Evolutionary conservation across 2,329 filamentous ascomycete genomes (phyloP), one percentile per base, ranked within the genome.

Genomic region (Ophiosphaerella herpotricha): DNA sequence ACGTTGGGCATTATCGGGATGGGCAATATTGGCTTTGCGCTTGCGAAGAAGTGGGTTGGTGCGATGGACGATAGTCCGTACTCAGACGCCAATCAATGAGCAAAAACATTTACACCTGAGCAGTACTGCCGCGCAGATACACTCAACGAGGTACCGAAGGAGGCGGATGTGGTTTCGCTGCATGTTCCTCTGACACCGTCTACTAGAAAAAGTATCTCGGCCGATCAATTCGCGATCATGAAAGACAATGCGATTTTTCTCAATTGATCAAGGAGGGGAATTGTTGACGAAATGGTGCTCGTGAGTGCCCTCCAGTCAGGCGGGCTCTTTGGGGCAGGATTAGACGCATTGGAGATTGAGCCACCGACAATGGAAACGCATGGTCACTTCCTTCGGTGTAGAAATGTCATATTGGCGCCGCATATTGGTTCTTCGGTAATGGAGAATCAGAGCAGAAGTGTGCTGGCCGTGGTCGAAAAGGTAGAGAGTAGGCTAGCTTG

Each of bases 281-380:
- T 78, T 11, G 71, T 80, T 18, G 74, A 80, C 43, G 78, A 80
- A 60, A 60, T 60, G 2, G 77, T 75, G 5, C 61, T 80, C n/a
- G 67, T 73, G 9, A 58, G 57, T 14, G 77, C 76, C 5, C 57
- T 80, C 44, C 68, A 66, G 32, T 61, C 73, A 14, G 65, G 66
- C 8, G 59, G 58, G 46, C 75, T 79, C 36, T 68, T 70, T 21
- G 8, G 77, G 77, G 76, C 75, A 11, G 45, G 29, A 6, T 36
- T 48, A 3, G 46, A 48, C 18, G 42, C 39, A 12, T n/a, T 36
- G 9, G 31, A 24, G 11, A 23, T 41, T n/a, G 46, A 43, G 26
- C 46, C 46, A 18, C 46, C 46, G n/a, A 43, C 39, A n/a, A 16
- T 31, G 39, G 46, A 31, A 26, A 29, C 32, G 36, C 36, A 47